Percentiles rank a stretch among this genome's conserved stretches.
Conservation (phyloP, 352 stramenopile species). For the Aphanomyces euteiches region DNA sequence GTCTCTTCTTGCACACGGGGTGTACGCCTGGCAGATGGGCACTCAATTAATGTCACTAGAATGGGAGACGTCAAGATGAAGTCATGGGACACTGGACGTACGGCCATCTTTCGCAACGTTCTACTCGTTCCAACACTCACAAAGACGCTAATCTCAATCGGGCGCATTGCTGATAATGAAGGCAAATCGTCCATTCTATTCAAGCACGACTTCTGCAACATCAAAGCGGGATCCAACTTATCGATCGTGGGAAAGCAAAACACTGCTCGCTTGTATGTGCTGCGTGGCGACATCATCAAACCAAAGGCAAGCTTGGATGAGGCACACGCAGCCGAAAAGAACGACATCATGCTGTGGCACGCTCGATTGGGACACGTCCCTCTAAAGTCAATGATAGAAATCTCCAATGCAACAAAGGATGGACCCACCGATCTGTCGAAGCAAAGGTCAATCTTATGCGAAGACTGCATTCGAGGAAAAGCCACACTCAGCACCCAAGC, state of each 20-base stretch:
- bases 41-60: too few species aligned
- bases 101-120: too few species aligned
- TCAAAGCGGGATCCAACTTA: neutral
- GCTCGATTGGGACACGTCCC: neutral
- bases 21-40: too few species aligned
- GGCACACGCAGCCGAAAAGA: neutral
- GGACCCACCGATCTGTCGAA: too few species aligned
- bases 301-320: neutral
- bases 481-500: too few species aligned
- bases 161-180: neutral
- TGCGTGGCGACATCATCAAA: neutral
- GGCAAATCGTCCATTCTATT: neutral
- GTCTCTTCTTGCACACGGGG: too few species aligned
- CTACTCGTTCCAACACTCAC: slow-evolving; percentile 9
- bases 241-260: slow-evolving; percentile 14
- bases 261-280: neutral
- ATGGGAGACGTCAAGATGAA: too few species aligned
- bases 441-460: too few species aligned
- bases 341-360: neutral
- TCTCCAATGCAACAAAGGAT: too few species aligned
- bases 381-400: neutral
- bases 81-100: too few species aligned
- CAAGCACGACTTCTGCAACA: neutral
- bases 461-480: too few species aligned
- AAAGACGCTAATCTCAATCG: slow-evolving; percentile 4